Conservation (phyloP, 164 flowering plant species). For the Tinospora cordifolia region DNA sequence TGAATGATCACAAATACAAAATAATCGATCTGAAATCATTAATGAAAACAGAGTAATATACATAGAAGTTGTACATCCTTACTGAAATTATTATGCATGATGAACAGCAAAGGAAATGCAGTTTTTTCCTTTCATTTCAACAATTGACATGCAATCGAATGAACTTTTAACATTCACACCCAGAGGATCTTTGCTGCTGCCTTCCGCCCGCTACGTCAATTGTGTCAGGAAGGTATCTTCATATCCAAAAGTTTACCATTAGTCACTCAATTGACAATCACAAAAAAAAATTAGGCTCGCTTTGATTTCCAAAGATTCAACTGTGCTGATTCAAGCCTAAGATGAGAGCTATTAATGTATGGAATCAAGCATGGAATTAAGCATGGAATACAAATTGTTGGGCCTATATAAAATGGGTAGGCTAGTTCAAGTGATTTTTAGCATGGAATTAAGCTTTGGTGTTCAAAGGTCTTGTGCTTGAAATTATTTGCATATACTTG, state of each 20-base stretch:
- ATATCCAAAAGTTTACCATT: constrained; percentile 2
- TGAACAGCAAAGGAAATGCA: not conserved
- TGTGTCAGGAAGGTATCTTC: constrained; percentile 70
- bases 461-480: too few species aligned
- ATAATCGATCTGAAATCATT: not conserved
- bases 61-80: not conserved
- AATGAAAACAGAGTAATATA: not conserved
- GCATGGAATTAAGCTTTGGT: too few species aligned
- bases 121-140: not conserved
- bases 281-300: too few species aligned
- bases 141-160: not conserved
- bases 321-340: too few species aligned
- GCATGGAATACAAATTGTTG: too few species aligned
- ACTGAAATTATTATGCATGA: not conserved
- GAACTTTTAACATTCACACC: constrained; percentile 47
- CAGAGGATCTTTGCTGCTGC: constrained; percentile 48
- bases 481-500: too few species aligned
- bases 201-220: constrained; percentile 54
- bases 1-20: not conserved
- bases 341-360: too few species aligned
- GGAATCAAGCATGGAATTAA: too few species aligned
- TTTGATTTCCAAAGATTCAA: not conserved
- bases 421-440: too few species aligned
- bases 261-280: not conserved
- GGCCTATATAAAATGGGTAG: too few species aligned